Base-by-base conservation (phyloP, 2,329 filamentous ascomycete genomes). In the Phialemoniopsis sp. region DNA sequence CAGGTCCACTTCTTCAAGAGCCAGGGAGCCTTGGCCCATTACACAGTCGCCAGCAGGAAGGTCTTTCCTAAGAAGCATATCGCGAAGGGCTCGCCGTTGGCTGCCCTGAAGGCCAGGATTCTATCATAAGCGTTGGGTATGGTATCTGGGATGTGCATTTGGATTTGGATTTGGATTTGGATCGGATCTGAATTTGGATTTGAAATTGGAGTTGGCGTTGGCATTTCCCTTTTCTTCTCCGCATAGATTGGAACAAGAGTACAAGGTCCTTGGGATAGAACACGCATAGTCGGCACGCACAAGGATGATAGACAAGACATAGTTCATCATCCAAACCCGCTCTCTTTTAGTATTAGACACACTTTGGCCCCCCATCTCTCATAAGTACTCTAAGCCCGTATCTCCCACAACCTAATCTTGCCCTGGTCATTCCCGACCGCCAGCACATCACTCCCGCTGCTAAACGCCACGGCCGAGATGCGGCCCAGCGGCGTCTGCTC, bases 341-440 rank as follows among this genome's bases (percentile, higher is more conserved):
- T n/a, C n/a, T n/a, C n/a, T n/a, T n/a, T n/a, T n/a, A n/a, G n/a
- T n/a, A n/a, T n/a, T n/a, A n/a, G n/a, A n/a, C n/a, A n/a, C n/a
- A n/a, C n/a, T n/a, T n/a, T n/a, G n/a, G n/a, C n/a, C n/a, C n/a
- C n/a, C n/a, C n/a, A n/a, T n/a, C n/a, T n/a, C n/a, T n/a, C n/a
- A n/a, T n/a, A n/a, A n/a, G n/a, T n/a, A n/a, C n/a, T n/a, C n/a
- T 10, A 88, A 48, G 67, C 76, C 56, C 83, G 70, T 49, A 95
- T 88, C 67, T 96, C 89, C 89, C 91, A 98, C 58, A 96, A 61
- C 46, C 87, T 77, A 46, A 97, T 86, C 67, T 89, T 90, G 12
- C 93, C 93, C 43, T 76, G 72, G 58, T 97, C 91, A 55, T 95
- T 97, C 14, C 82, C 91, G 38, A 97, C 86, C 10, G 88, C 88